Conservation (phyloP, 169 alveolate species). For the Cryptosporidium canis region DNA sequence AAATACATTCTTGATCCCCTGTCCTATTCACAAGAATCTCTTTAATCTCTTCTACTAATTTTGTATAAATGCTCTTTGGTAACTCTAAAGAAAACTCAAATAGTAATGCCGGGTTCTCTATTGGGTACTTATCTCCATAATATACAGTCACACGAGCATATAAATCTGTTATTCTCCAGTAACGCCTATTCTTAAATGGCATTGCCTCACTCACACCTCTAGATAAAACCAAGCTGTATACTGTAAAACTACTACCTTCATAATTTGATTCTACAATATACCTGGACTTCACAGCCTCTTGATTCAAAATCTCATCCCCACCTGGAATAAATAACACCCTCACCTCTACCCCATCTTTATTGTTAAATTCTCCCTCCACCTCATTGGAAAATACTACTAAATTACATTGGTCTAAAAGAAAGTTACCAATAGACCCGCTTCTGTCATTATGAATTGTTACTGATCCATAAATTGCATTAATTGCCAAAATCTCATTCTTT, state of each 20-base stretch:
- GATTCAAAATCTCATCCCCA: neutral
- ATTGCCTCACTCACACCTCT: slow-evolving; percentile 39
- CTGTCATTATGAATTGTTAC: slow-evolving; percentile 6
- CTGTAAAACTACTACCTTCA: neutral
- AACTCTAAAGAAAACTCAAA: slow-evolving; percentile 61
- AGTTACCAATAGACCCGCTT: neutral
- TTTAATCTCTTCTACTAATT: slow-evolving; percentile 4
- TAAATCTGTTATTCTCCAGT: slow-evolving; percentile 57
- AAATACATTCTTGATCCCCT: slow-evolving; percentile 67
- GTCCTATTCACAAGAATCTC: slow-evolving; percentile 35
- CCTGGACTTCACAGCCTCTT: neutral
- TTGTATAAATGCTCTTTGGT: slow-evolving; percentile 34
- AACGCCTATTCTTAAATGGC: slow-evolving; percentile 60
- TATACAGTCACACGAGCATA: slow-evolving; percentile 53
- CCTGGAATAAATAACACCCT: slow-evolving; percentile 30
- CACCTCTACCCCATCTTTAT: slow-evolving; percentile 9
- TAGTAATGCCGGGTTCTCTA: slow-evolving; percentile 32
- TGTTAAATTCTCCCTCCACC: neutral
- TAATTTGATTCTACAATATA: neutral
- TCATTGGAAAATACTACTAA: neutral
- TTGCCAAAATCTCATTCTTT: slow-evolving; percentile 34
- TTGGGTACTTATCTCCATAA: slow-evolving; percentile 18
- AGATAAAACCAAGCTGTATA: slow-evolving; percentile 42
- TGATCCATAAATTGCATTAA: slow-evolving; percentile 61
- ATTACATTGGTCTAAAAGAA: neutral